Evolutionary conservation across 495 filamentous ascomycete genomes (phyloP).

Genomic region (Amphirosellinia nigrospora): DNA sequence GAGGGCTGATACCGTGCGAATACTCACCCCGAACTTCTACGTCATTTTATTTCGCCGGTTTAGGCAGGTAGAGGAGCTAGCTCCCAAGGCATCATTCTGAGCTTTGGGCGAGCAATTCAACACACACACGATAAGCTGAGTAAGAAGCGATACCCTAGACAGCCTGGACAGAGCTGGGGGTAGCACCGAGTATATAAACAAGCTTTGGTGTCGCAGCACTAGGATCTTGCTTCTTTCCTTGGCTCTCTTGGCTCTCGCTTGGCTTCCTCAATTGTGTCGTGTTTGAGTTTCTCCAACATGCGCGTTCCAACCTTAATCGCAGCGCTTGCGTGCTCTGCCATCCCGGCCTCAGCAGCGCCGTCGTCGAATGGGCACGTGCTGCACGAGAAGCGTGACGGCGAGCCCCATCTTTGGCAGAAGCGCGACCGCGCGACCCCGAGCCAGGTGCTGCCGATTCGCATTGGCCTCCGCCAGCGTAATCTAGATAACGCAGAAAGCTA

Average conservation of each 20-base stretch:
- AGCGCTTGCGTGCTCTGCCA: constrained; percentile 12
- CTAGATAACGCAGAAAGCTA: constrained; percentile 59
- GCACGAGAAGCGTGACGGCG: constrained; percentile 24
- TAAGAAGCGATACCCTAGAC: background rate
- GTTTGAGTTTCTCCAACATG: constrained; percentile 20
- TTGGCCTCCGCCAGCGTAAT: constrained; percentile 62
- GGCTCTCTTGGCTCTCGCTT: constrained; percentile 25
- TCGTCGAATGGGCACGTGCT: constrained; percentile 15
- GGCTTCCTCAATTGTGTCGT: background rate
- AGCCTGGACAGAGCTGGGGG: background rate
- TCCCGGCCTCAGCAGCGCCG: constrained; percentile 14
- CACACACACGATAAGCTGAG: background rate
- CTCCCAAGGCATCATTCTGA: background rate
- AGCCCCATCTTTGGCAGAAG: constrained; percentile 28
- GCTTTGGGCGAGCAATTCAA: background rate
- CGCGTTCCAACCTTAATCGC: constrained; percentile 18
- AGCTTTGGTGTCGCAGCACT: constrained; percentile 19
- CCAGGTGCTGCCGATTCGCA: constrained; percentile 57
- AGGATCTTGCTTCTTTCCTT: constrained; percentile 1
- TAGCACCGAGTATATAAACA: constrained; percentile 8
- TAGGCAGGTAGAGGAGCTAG: constrained; percentile 16
- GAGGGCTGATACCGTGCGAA: constrained; percentile 4
- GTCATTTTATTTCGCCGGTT: constrained; percentile 2
- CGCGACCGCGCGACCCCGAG: constrained; percentile 29
- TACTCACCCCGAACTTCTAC: background rate